Percentiles rank a stretch among this genome's conserved stretches.
phyloP scores from a whole-genome alignment of 345 rosid species.

The Angophora floribunda region DNA sequence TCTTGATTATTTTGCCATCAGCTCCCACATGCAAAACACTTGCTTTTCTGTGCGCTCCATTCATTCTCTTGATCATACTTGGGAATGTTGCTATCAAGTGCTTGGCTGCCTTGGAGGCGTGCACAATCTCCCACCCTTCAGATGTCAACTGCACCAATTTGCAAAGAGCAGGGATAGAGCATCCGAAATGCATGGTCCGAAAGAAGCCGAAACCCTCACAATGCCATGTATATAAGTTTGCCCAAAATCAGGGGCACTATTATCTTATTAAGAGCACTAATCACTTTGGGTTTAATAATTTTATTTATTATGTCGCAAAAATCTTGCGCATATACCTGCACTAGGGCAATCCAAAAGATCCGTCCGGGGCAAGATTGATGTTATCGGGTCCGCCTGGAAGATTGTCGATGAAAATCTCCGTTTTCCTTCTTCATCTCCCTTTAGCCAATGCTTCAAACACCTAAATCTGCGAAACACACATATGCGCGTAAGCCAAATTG shows the following conservation, averaged over 20 bases:
- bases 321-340: conserved; percentile 9
- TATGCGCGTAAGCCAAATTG: background rate
- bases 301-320: background rate
- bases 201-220: background rate
- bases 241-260: background rate
- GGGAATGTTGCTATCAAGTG: conserved; percentile 21
- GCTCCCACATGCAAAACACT: conserved; percentile 29
- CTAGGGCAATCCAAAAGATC: conserved; percentile 40
- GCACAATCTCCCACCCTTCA: conserved; percentile 20
- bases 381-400: conserved; percentile 49
- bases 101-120: conserved; percentile 24
- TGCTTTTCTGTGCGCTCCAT: conserved; percentile 2
- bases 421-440: conserved; percentile 20
- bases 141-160: conserved; percentile 9
- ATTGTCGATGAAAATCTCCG: conserved; percentile 27
- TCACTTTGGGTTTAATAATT: background rate
- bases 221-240: background rate
- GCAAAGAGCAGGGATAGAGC: background rate
- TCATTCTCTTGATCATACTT: background rate
- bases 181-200: background rate
- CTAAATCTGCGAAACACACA: conserved; percentile 14
- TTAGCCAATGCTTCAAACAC: conserved; percentile 42
- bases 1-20: conserved; percentile 23
- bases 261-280: background rate
- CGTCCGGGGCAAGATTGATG: conserved; percentile 45